These are phyloP conservation scores for Athelia psychrophila DNA, from an alignment of 1,284 basidiomycete species.

Conservation along the genomic window DNA sequence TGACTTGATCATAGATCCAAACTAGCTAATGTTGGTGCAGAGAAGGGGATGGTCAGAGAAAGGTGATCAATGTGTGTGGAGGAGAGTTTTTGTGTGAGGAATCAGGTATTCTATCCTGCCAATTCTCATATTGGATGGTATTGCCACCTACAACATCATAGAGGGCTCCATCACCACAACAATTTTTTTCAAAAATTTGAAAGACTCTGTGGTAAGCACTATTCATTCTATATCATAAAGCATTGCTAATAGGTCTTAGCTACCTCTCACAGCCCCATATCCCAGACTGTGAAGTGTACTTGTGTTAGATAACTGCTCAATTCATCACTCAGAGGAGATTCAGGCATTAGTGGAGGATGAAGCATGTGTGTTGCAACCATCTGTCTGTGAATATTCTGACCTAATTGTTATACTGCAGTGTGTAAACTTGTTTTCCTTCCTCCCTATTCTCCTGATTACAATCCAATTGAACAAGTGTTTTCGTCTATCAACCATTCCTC, in stretches of 20 bases:
- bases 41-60: constrained; percentile 18
- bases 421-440: background rate
- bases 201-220: constrained; percentile 17
- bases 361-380: too few relatives aligned
- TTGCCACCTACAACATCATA: constrained; percentile 21
- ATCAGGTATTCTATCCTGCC: constrained; percentile 19
- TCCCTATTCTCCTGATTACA: background rate
- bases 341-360: too few relatives aligned
- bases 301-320: too few relatives aligned
- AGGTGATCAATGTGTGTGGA: constrained; percentile 12
- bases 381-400: too few relatives aligned
- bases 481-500: background rate
- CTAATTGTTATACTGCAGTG: background rate
- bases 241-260: too few relatives aligned
- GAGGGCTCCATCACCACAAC: constrained; percentile 20
- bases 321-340: too few relatives aligned
- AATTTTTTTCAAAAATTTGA: constrained; percentile 17
- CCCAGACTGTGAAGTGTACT: too few relatives aligned
- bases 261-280: too few relatives aligned
- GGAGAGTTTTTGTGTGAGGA: constrained; percentile 16
- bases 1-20: constrained; percentile 11
- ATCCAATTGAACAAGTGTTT: background rate
- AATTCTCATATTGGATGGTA: constrained; percentile 20
- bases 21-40: constrained; percentile 19
- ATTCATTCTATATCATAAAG: too few relatives aligned